Percentiles rank a stretch among this genome's conserved stretches.
These are phyloP conservation scores for Chaetoceros muelleri DNA, from an alignment of 108 stramenopile species.

Conservation along the genomic window DNA sequence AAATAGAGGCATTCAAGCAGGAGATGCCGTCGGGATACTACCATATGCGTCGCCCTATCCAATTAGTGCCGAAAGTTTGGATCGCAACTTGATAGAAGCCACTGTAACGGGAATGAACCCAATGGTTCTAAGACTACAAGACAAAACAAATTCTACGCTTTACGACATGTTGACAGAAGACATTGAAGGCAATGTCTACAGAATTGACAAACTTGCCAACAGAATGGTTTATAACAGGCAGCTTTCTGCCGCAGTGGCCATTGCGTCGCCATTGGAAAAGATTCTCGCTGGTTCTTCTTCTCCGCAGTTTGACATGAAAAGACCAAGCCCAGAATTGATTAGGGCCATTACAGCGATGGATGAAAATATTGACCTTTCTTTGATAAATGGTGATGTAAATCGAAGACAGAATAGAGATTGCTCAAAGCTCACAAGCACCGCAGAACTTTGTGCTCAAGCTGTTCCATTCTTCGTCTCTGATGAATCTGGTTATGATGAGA, in stretches of 20 bases:
- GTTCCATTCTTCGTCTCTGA: slow-evolving; percentile 61
- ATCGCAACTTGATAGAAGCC: slow-evolving; percentile 88
- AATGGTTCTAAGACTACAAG: slow-evolving; percentile 76
- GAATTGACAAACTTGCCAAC: slow-evolving; percentile 89
- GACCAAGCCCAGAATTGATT: slow-evolving; percentile 70
- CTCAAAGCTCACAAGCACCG: slow-evolving; percentile 75
- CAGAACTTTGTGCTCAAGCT: slow-evolving; percentile 77
- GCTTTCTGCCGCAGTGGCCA: slow-evolving; percentile 62
- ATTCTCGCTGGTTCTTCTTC: slow-evolving; percentile 20
- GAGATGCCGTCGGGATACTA: slow-evolving; percentile 83
- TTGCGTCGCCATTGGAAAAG: slow-evolving; percentile 48
- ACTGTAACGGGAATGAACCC: slow-evolving; percentile 74
- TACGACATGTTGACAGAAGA: slow-evolving; percentile 64
- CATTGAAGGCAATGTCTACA: slow-evolving; percentile 74
- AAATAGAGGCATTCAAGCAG: slow-evolving; percentile 83
- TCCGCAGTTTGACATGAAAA: slow-evolving; percentile 30
- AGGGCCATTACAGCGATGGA: slow-evolving; percentile 90
- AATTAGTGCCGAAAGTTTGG: slow-evolving; percentile 83
- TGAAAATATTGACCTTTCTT: slow-evolving; percentile 66
- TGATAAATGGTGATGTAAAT: slow-evolving; percentile 36
- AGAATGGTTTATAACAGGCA: slow-evolving; percentile 91
- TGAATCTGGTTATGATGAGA: slow-evolving; percentile 29
- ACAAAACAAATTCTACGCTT: slow-evolving; percentile 68
- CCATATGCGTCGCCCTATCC: slow-evolving; percentile 89
- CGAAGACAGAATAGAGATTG: slow-evolving; percentile 16